Conservation (phyloP, 257 asterid species). For the Solanum chiquidenum region DNA sequence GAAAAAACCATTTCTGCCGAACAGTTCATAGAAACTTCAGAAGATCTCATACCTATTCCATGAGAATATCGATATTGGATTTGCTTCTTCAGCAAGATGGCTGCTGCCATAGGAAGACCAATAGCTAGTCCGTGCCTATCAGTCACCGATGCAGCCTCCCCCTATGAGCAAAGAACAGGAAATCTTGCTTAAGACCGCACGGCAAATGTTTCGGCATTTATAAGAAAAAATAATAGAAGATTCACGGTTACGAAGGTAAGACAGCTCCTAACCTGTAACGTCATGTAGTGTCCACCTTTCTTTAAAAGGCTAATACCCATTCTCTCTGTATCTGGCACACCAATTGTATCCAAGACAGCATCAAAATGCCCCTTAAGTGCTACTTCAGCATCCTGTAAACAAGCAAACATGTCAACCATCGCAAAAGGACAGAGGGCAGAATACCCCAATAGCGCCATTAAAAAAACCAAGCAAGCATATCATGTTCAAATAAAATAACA, state of each 20-base stretch:
- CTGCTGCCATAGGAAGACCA: slow-evolving; percentile 72
- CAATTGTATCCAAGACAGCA: slow-evolving; percentile 92
- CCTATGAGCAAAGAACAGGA: slow-evolving; percentile 29
- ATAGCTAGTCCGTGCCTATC: slow-evolving; percentile 73
- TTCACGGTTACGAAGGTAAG: not conserved
- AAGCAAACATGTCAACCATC: not conserved
- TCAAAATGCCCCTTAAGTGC: slow-evolving; percentile 77
- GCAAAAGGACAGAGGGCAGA: not conserved
- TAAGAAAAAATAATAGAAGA: not conserved
- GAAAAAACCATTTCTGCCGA: not conserved
- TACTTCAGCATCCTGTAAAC: slow-evolving; percentile 52
- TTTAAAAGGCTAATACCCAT: slow-evolving; percentile 59
- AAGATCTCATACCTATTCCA: slow-evolving; percentile 52
- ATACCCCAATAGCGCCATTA: not conserved
- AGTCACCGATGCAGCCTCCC: slow-evolving; percentile 78
- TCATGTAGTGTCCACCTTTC: slow-evolving; percentile 98
- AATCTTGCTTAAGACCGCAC: not conserved
- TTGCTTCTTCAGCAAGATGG: slow-evolving; percentile 62
- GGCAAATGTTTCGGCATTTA: not conserved
- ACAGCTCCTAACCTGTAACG: slow-evolving; percentile 57
- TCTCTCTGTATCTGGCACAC: slow-evolving; percentile 78
- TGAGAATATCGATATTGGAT: slow-evolving; percentile 68
- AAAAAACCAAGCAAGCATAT: not conserved
- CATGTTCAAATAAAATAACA: not conserved
- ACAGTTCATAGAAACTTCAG: not conserved